Percentiles rank a stretch among this genome's conserved stretches.
These are phyloP conservation scores for Starmerella vitae DNA, from an alignment of 805 yeast genomes.

Conservation along the genomic window DNA sequence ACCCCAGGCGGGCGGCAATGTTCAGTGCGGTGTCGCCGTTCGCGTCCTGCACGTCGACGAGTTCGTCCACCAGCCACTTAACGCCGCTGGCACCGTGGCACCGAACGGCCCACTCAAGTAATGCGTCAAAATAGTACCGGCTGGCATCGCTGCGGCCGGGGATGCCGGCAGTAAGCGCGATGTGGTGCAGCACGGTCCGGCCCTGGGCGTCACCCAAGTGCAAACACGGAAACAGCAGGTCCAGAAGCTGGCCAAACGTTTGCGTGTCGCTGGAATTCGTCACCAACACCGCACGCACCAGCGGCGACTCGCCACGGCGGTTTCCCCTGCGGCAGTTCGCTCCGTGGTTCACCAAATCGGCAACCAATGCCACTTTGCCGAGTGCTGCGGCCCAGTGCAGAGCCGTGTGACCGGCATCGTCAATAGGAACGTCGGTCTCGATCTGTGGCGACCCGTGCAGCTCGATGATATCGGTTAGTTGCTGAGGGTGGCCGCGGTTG, in stretches of 20 bases:
- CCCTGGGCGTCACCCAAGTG: conserved; percentile 52
- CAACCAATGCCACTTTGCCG: conserved; percentile 61
- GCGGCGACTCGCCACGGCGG: conserved; percentile 73
- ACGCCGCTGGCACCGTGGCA: conserved; percentile 35
- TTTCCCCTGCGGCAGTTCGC: conserved; percentile 63
- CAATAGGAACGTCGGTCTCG: conserved; percentile 68
- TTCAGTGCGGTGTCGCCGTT: conserved; percentile 94
- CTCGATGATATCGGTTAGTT: conserved; percentile 12
- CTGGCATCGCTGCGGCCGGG: conserved; percentile 60
- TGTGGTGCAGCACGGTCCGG: conserved; percentile 76
- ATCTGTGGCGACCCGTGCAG: conserved; percentile 24
- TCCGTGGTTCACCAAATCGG: conserved; percentile 50
- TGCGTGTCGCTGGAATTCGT: conserved; percentile 72
- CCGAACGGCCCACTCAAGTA: conserved; percentile 65
- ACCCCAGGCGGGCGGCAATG: conserved; percentile 81
- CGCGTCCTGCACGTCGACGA: conserved; percentile 78
- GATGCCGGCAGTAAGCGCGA: conserved; percentile 66
- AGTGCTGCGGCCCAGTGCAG: conserved; percentile 93
- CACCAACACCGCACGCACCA: conserved; percentile 70
- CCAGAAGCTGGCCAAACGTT: conserved; percentile 57
- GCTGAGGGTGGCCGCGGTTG: conserved; percentile 11
- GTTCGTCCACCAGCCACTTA: conserved; percentile 44
- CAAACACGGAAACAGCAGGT: conserved; percentile 61
- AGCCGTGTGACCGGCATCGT: conserved; percentile 85
- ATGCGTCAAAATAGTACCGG: conserved; percentile 55